Evolutionary conservation across 371 early-diverging fungal genomes (phyloP).

Genomic region (Zychaea mexicana): DNA sequence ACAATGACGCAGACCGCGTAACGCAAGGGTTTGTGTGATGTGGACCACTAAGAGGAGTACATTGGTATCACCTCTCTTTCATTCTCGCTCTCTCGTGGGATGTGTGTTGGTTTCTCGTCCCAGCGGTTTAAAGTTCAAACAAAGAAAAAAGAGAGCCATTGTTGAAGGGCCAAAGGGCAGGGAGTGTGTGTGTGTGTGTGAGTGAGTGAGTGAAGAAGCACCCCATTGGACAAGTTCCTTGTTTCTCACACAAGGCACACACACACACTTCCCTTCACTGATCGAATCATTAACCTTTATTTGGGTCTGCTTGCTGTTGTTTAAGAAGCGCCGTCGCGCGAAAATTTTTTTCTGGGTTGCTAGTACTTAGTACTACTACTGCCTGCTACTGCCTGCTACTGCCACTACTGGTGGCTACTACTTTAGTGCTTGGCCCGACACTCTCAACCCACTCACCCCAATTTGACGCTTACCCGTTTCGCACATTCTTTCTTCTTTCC

Average conservation of each 20-base stretch:
- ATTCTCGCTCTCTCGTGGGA: neutral
- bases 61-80: neutral
- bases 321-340: constrained; percentile 3
- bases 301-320: neutral
- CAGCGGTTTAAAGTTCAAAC: constrained; percentile 1
- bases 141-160: neutral
- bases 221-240: neutral
- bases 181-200: no score
- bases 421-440: constrained; percentile 1
- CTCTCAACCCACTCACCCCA: neutral
- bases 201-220: no score
- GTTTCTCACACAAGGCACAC: no score
- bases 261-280: no score
- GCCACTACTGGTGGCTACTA: no score
- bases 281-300: neutral
- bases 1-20: constrained; percentile 6
- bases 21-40: neutral
- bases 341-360: constrained; percentile 1
- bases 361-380: no score
- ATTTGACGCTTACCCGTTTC: neutral
- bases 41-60: neutral
- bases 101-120: no score
- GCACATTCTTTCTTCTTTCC: neutral
- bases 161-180: neutral
- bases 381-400: no score